These are phyloP conservation scores for Emergomyces orientalis DNA, from an alignment of 2,329 filamentous ascomycete genomes.

Conservation along the genomic window DNA sequence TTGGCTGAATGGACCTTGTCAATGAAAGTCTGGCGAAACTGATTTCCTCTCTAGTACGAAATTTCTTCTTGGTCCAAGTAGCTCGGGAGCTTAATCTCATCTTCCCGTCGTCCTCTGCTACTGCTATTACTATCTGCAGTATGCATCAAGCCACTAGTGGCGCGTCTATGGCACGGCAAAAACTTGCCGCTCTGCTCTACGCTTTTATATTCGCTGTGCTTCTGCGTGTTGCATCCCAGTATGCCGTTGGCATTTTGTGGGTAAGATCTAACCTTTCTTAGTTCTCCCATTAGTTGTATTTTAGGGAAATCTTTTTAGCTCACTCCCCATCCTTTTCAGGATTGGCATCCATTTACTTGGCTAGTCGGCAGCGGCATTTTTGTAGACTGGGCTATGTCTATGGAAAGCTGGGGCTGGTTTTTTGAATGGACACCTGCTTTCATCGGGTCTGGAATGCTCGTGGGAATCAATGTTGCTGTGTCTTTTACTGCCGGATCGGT, in stretches of 20 bases:
- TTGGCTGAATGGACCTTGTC: conserved; percentile 12
- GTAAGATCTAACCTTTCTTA: conserved; percentile 17
- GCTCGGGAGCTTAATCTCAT: conserved; percentile 46
- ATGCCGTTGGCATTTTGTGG: conserved; percentile 51
- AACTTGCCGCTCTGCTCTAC: conserved; percentile 47
- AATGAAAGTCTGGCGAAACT: conserved; percentile 10
- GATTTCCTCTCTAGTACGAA: conserved; percentile 38
- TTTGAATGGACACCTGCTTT: conserved; percentile 53
- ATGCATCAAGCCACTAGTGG: conserved; percentile 51
- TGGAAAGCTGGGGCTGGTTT: conserved; percentile 54
- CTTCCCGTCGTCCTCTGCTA: conserved; percentile 52
- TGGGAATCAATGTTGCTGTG: conserved; percentile 49
- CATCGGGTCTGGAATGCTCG: conserved; percentile 51
- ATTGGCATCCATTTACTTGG: conserved; percentile 48
- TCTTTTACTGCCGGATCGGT: conserved; percentile 51
- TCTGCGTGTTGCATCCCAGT: conserved; percentile 50
- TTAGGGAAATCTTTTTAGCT: neutral
- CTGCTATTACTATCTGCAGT: conserved; percentile 53
- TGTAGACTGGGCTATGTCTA: conserved; percentile 3
- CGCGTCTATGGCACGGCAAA: conserved; percentile 44
- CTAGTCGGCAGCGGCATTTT: conserved; percentile 17
- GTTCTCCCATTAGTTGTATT: neutral
- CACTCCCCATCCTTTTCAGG: neutral
- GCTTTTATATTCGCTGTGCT: conserved; percentile 44
- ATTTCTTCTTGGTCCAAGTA: conserved; percentile 53